Base-by-base conservation (phyloP, 108 stramenopile species). In the Fistulifera solaris region DNA sequence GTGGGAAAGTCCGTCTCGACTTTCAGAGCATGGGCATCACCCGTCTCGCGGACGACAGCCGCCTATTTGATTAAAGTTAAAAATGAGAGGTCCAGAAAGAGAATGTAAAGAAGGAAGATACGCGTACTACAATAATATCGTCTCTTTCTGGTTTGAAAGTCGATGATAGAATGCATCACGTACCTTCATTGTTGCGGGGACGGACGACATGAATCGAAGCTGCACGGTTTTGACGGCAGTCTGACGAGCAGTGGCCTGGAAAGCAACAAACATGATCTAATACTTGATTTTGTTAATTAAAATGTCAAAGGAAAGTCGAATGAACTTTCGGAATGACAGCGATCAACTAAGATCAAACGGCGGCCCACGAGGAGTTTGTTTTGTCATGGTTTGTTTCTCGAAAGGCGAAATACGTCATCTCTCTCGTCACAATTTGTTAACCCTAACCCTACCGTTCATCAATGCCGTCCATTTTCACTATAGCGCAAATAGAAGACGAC, bases 11-110 rank as follows among this genome's bases (percentile, higher is more conserved):
- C 68, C 14, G 58, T 51, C 39, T 73, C 79, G 22, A 64, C 41
- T 23, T 68, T 48, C 18, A 88, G 68, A 12, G 67, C 77, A 24
- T 78, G 61, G 21, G 77, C 74, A 49, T 78, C 81, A 16, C 88
- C 88, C 38, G 56, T 55, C 40, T 77, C 78, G 23, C 71, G 70
- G 16, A 89, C 76, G 40, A 88, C 82, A 1, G 75, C 77, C 10
- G 86, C 86, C 70, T 85, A 61, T 48, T 68, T 65, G 45, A 6
- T 10, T 49, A 22, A 18, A 27, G 39, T 14, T 22, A 51, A 35
- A 50, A 54, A 10, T 4, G 47, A 44, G n/a, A 56, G 41, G 24
- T 19, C 40, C 21, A 12, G 4, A 42, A 28, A 47, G 31, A 3
- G 31, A 35, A n/a, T n/a, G n/a, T n/a, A 38, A 46, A 60, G 25